Conservation (phyloP, 805 yeast genomes). For the Nakazawaea peltata region DNA sequence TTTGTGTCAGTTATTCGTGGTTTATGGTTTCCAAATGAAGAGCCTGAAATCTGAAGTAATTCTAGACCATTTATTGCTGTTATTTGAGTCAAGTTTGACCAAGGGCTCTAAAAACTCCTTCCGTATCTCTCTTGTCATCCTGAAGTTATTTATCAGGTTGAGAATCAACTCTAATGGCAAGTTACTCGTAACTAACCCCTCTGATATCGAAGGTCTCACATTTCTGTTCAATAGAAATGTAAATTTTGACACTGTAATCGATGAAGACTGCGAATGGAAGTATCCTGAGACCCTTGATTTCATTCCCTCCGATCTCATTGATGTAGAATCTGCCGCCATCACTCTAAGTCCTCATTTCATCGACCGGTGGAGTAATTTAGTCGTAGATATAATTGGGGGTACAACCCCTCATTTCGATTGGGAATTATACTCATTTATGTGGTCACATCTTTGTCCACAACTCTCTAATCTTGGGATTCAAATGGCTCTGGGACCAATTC, state of each 20-base stretch:
- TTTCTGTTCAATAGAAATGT: constrained; percentile 46
- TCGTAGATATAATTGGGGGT: constrained; percentile 39
- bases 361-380: constrained; percentile 50
- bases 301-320: constrained; percentile 35
- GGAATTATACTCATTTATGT: constrained; percentile 61
- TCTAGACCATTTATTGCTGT: too few species aligned
- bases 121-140: too few species aligned
- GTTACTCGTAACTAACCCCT: constrained; percentile 43
- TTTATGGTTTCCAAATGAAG: too few species aligned
- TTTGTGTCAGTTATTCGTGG: too few species aligned
- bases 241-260: constrained; percentile 15
- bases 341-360: not conserved
- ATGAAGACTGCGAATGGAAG: constrained; percentile 35
- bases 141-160: constrained; percentile 46
- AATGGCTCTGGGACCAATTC: constrained; percentile 23
- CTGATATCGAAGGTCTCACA: constrained; percentile 60
- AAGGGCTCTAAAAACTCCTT: too few species aligned
- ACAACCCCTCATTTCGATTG: constrained; percentile 51
- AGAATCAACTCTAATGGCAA: constrained; percentile 37
- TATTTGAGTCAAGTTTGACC: too few species aligned
- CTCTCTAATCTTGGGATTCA: constrained; percentile 39
- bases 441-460: constrained; percentile 68
- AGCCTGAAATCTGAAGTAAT: too few species aligned
- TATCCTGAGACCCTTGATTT: constrained; percentile 51
- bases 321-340: constrained; percentile 25